Evolutionary conservation across 164 flowering plant genomes (phyloP).

Genomic region (Magnolia changhungtana): DNA sequence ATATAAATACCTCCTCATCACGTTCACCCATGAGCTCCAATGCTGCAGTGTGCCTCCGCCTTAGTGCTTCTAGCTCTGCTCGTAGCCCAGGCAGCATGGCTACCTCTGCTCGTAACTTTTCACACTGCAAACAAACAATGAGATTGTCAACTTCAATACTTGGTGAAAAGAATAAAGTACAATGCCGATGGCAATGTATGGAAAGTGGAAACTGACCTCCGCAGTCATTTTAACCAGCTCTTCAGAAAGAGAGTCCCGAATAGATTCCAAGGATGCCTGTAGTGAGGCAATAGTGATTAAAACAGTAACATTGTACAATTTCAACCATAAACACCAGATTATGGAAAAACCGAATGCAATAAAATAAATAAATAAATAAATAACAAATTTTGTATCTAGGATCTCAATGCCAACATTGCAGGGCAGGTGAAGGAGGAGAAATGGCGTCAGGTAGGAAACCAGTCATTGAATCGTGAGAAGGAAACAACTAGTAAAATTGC

Average conservation of each 20-base stretch:
- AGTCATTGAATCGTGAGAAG: too few species aligned
- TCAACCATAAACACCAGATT: neutral
- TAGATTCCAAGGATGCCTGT: constrained; percentile 90
- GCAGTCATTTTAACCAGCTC: constrained; percentile 95
- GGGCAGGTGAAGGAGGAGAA: too few species aligned
- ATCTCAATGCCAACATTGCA: too few species aligned
- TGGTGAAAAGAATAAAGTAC: neutral
- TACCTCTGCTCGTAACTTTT: constrained; percentile 73
- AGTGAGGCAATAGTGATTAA: neutral
- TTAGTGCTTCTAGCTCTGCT: constrained; percentile 90
- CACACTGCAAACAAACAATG: constrained; percentile 55
- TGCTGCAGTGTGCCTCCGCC: constrained; percentile 91
- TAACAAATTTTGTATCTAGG: too few species aligned
- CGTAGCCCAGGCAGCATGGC: constrained; percentile 64
- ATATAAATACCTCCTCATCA: constrained; percentile 87
- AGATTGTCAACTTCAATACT: neutral
- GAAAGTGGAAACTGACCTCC: constrained; percentile 44
- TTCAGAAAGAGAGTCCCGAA: constrained; percentile 96
- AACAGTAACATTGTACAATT: neutral
- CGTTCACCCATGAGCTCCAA: constrained; percentile 99
- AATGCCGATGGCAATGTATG: neutral
- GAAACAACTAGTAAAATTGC: too few species aligned
- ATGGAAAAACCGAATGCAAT: neutral
- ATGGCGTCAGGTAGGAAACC: too few species aligned
- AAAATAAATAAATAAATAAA: too few species aligned